These are phyloP conservation scores for Ceriops zippeliana DNA, from an alignment of 345 rosid genomes.

Conservation along the genomic window DNA sequence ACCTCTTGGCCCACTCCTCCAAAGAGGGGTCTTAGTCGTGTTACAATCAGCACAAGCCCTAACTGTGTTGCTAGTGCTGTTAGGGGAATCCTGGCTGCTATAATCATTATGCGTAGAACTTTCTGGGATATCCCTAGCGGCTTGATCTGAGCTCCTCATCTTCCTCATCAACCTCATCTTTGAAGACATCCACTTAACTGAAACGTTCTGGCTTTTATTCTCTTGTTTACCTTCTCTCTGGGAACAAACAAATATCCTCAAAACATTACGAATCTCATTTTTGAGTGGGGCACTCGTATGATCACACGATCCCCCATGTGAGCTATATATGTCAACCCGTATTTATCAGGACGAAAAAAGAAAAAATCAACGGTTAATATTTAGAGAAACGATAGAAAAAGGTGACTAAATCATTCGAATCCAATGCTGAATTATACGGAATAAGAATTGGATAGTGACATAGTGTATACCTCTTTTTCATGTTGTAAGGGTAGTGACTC, in stretches of 20 bases:
- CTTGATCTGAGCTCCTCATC: conserved; percentile 44
- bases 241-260: conserved; percentile 28
- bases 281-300: conserved; percentile 1
- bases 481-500: conserved; percentile 7
- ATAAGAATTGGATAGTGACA: too few relatives aligned
- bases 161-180: conserved; percentile 83
- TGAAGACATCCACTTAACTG: conserved; percentile 78
- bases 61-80: conserved; percentile 30
- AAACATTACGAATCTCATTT: conserved; percentile 19
- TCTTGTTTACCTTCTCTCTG: conserved; percentile 29
- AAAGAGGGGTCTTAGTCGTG: conserved; percentile 94
- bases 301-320: conserved; percentile 31
- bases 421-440: too few relatives aligned
- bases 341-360: neutral
- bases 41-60: conserved; percentile 89
- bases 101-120: conserved; percentile 14
- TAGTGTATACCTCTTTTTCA: conserved; percentile 23
- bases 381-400: too few relatives aligned
- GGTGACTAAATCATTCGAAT: too few relatives aligned
- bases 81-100: conserved; percentile 21
- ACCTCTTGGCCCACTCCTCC: conserved; percentile 95
- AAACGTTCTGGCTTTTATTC: conserved; percentile 24
- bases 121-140: neutral
- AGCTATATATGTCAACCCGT: conserved; percentile 26
- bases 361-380: too few relatives aligned